Base-by-base conservation (phyloP, 2,329 filamentous ascomycete genomes). In the Aureobasidium zeae region DNA sequence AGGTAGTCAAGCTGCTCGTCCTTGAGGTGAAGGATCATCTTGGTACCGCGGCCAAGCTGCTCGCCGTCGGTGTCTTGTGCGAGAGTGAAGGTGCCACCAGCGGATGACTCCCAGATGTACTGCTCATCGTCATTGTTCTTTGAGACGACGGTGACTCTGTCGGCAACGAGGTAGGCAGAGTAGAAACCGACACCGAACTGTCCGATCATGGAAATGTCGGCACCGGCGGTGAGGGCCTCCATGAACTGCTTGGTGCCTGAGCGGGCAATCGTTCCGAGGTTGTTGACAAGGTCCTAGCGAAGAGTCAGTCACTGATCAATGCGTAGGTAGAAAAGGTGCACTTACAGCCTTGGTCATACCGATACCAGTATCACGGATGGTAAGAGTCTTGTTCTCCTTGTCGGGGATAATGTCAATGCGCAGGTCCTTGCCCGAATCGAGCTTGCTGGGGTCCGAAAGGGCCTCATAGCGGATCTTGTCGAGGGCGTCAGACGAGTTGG, bases 181-280 rank as follows among this genome's bases (percentile, higher is more conserved):
- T 98, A 98, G 86, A 98, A 98, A 83, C 91, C 91, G 61, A 98
- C 91, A 93, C 91, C 91, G 69, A 98, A 98, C 75, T 98, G 91
- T 64, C 91, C 91, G 68, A 98, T 98, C 91, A 98, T 96, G 72
- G 91, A 96, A 57, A 98, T 91, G 71, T 98, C 91, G 66, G 91
- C 91, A 76, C 91, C 91, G 55, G 91, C 91, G 58, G 87, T 89
- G 58, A 98, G 80, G 53, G 91, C 91, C 79, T 98, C 91, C 91
- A 98, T 98, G 74, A 98, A 98, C 76, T 96, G 91, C 82, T 98
- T 98, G 70, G 91, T 98, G 55, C 91, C 91, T 51, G 91, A 98
- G 66, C 91, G 87, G 66, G 91, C 91, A 69, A 98, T 98, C 59
- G 91, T 98, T 76, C 91, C 91, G 56, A 98, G 81, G 79, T 98